Evolutionary conservation across 2,329 filamentous ascomycete species (phyloP), one percentile per base, ranked within the genome.

Genomic region (Alternaria alternata): DNA sequence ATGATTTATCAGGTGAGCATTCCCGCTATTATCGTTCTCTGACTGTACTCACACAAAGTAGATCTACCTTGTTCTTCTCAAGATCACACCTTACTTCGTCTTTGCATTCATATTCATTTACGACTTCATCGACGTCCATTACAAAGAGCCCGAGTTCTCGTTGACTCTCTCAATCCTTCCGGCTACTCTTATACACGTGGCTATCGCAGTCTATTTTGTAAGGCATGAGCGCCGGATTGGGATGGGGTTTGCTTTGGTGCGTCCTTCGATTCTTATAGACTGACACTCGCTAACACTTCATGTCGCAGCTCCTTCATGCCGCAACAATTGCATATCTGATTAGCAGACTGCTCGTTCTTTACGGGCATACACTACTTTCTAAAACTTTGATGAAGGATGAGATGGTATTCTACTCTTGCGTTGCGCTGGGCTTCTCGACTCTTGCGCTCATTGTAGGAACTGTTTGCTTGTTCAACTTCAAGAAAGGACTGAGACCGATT

Each of bases 101-200:
- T 54, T 67, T 7, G 58, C 59, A 4, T 73, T 74, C 41, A 53
- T 71, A 26, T 26, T 73, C 14, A 30, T 67, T 9, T 74, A 71
- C 44, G 65, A 51, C 12, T 26, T 71, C 8, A 51, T 73, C 18
- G 42, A 69, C 28, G 68, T 73, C 1, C 69, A 73, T 30, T 73
- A 62, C 42, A 11, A 32, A 1, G 36, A 66, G 24, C 71, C 70
- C 3, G 70, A 72, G 8, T 72, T 71, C 26, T 52, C 63, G 8
- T 44, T 73, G 16, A 73, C 70, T 0, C 60, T 74, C 39, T 59
- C 62, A 4, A 57, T 74, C n/a, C 69, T 74, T 22, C 70, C 71
- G 2, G 47, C 60, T 11, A 53, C 62, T 3, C 44, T 67, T 8
- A 24, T 71, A 3, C 65, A 67, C 14, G 32, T 69, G 7, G 43